Conservation (phyloP, 2,329 filamentous ascomycete species). For the Fusarium citri region DNA sequence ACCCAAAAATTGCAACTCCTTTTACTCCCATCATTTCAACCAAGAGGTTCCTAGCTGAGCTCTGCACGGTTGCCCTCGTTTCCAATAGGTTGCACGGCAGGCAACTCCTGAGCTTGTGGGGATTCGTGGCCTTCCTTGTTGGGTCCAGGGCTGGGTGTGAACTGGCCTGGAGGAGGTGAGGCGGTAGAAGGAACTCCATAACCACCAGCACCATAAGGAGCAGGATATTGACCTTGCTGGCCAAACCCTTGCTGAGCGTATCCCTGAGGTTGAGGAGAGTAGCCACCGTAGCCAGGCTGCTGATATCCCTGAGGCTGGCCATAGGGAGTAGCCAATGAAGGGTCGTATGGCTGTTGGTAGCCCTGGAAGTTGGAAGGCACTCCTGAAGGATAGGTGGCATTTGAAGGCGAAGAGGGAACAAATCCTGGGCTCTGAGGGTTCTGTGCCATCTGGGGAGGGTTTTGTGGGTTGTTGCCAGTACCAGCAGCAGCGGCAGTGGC, state of each 20-base stretch:
- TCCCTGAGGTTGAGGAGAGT: slow-evolving; percentile 38
- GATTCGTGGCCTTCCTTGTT: slow-evolving; percentile 36
- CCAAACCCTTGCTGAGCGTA: slow-evolving; percentile 39
- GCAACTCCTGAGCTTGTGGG: slow-evolving; percentile 45
- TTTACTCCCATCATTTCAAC: slow-evolving; percentile 4
- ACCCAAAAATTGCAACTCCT: slow-evolving; percentile 14
- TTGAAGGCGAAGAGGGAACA: slow-evolving; percentile 40
- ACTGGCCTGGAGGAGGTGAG: slow-evolving; percentile 45
- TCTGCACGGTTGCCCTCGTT: slow-evolving; percentile 51
- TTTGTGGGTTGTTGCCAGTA: slow-evolving; percentile 19
- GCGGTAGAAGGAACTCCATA: slow-evolving; percentile 36
- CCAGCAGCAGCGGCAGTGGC: slow-evolving; percentile 26
- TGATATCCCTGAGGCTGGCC: slow-evolving; percentile 41
- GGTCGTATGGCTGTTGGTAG: slow-evolving; percentile 46
- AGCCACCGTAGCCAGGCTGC: slow-evolving; percentile 39
- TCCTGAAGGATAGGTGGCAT: slow-evolving; percentile 45
- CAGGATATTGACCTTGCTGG: slow-evolving; percentile 41
- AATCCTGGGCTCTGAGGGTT: slow-evolving; percentile 39
- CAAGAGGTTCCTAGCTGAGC: slow-evolving; percentile 36
- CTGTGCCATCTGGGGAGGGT: slow-evolving; percentile 37
- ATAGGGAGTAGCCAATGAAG: slow-evolving; percentile 36
- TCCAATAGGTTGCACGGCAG: slow-evolving; percentile 46
- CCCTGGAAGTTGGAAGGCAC: slow-evolving; percentile 44
- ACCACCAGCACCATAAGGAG: slow-evolving; percentile 38
- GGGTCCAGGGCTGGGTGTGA: slow-evolving; percentile 48